Percentiles rank a stretch among this genome's conserved stretches.
Evolutionary conservation across 2,329 filamentous ascomycete species (phyloP).

Genomic region (Fusarium sp.): DNA sequence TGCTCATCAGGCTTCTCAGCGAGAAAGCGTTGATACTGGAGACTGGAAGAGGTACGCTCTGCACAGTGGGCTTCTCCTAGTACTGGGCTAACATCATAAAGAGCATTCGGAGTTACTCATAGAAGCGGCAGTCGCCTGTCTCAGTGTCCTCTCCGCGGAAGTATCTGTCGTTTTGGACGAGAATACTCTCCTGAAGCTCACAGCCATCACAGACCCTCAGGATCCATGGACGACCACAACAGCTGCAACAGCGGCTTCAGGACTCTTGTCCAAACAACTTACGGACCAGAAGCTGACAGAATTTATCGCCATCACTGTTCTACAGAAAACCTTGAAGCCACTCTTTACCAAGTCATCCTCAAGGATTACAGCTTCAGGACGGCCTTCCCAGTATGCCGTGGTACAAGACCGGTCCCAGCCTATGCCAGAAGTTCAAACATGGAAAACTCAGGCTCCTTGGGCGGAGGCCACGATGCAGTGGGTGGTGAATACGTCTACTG

Average conservation of each 20-base stretch:
- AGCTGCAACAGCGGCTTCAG: slow-evolving; percentile 50
- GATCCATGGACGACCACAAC: slow-evolving; percentile 58
- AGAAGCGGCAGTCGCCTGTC: slow-evolving; percentile 50
- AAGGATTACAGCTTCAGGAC: slow-evolving; percentile 49
- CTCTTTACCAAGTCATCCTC: slow-evolving; percentile 74
- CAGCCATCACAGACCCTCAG: slow-evolving; percentile 51
- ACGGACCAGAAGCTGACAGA: slow-evolving; percentile 19
- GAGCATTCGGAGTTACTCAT: slow-evolving; percentile 17
- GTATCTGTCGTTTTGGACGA: slow-evolving; percentile 23
- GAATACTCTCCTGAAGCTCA: slow-evolving; percentile 51
- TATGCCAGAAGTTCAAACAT: slow-evolving; percentile 30
- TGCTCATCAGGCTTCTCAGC: slow-evolving; percentile 1
- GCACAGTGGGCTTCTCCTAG: neutral
- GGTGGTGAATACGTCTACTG: slow-evolving; percentile 67
- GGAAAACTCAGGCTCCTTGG: slow-evolving; percentile 46
- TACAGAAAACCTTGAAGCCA: slow-evolving; percentile 75
- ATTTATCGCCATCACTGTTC: slow-evolving; percentile 69
- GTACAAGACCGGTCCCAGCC: slow-evolving; percentile 8
- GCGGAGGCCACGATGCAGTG: slow-evolving; percentile 60
- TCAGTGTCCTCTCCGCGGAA: slow-evolving; percentile 46
- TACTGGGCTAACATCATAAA: slow-evolving; percentile 3
- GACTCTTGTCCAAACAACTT: slow-evolving; percentile 53
- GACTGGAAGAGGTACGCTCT: slow-evolving; percentile 8
- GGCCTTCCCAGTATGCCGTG: slow-evolving; percentile 48
- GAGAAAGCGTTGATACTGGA: slow-evolving; percentile 7